Conservation (phyloP, 176 grass and related monocot genomes). For the Ananas comosus region DNA sequence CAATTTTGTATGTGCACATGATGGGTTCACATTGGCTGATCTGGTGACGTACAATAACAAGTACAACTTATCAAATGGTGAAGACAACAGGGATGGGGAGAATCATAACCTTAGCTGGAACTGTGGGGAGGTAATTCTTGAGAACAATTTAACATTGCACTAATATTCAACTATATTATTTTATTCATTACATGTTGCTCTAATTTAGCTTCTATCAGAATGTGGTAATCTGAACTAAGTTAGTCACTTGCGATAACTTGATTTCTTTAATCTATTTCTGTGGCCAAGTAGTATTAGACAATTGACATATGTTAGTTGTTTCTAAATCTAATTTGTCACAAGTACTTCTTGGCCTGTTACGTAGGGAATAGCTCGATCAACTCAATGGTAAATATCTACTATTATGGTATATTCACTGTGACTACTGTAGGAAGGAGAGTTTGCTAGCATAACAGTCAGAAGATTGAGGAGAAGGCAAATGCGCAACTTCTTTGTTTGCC, state of each 20-base stretch:
- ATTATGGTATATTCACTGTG: slow-evolving; percentile 15
- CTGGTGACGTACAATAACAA: slow-evolving; percentile 92
- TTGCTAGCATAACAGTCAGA: slow-evolving; percentile 49
- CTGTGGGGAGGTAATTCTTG: slow-evolving; percentile 64
- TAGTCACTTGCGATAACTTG: too few relatives aligned
- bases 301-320: slow-evolving; percentile 8
- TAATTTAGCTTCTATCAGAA: too few relatives aligned
- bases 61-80: slow-evolving; percentile 76
- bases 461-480: slow-evolving; percentile 95
- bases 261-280: neutral
- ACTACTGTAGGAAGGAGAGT: slow-evolving; percentile 78
- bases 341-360: slow-evolving; percentile 4
- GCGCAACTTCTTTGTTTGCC: slow-evolving; percentile 82
- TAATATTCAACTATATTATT: too few relatives aligned
- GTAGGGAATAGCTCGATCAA: slow-evolving; percentile 22
- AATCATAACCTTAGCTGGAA: slow-evolving; percentile 99
- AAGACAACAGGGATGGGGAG: slow-evolving; percentile 89
- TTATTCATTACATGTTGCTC: too few relatives aligned
- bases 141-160: neutral
- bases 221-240: too few relatives aligned
- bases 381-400: slow-evolving; percentile 5
- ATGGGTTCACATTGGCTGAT: slow-evolving; percentile 95
- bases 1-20: slow-evolving; percentile 96
- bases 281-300: neutral
- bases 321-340: neutral